These are phyloP conservation scores for Trichomonascaceae sp. DNA, from an alignment of 1,139 yeast species.

Conservation along the genomic window DNA sequence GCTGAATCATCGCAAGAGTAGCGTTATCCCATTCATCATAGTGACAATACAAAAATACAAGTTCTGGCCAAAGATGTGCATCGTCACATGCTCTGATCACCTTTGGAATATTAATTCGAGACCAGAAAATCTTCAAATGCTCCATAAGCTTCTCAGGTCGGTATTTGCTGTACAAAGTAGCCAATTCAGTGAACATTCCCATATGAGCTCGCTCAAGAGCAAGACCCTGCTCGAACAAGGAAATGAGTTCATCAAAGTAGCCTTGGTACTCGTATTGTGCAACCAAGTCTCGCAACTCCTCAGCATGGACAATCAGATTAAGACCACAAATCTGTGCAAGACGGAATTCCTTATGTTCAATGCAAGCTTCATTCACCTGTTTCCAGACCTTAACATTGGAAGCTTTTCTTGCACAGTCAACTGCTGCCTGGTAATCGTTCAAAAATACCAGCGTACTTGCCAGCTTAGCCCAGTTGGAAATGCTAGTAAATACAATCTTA, in stretches of 20 bases:
- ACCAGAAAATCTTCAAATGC: conserved; percentile 96
- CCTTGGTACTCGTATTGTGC: conserved; percentile 84
- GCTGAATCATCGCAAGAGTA: conserved; percentile 95
- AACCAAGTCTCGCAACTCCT: conserved; percentile 88
- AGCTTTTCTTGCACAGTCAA: conserved; percentile 98
- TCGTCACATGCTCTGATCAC: conserved; percentile 89
- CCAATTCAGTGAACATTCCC: conserved; percentile 99
- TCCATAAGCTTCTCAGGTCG: conserved; percentile 90
- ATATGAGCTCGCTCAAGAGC: conserved; percentile 98
- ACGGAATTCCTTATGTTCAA: conserved; percentile 90
- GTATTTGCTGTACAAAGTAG: conserved; percentile 84
- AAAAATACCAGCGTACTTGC: conserved; percentile 93
- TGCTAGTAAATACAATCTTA: conserved; percentile 74
- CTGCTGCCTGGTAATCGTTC: conserved; percentile 92
- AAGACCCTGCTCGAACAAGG: conserved; percentile 90
- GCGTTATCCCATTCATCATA: conserved; percentile 99
- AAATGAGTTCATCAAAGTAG: conserved; percentile 82
- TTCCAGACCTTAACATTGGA: conserved; percentile 94
- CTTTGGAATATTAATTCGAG: conserved; percentile 95
- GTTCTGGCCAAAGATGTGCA: conserved; percentile 94
- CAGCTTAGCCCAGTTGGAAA: conserved; percentile 89
- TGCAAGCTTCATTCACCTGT: conserved; percentile 94
- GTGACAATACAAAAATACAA: conserved; percentile 93
- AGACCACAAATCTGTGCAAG: conserved; percentile 98
- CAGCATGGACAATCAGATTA: conserved; percentile 94